Evolutionary conservation across 306 rosid genomes (phyloP).

Genomic region (Clitoria ternatea): DNA sequence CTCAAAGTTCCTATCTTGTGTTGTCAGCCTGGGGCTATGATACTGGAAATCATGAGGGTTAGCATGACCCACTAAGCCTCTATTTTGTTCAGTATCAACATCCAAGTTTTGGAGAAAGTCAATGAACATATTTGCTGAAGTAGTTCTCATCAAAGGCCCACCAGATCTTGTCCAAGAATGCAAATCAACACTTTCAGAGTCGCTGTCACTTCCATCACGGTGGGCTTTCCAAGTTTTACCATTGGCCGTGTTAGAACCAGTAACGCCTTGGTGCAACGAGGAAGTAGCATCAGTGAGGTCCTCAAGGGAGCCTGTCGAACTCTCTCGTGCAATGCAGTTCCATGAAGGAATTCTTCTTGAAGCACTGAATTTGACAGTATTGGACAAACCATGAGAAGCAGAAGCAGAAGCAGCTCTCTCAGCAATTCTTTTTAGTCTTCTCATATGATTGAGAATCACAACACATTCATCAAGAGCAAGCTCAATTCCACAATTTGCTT

Average conservation of each 20-base stretch:
- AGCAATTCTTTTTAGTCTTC: constrained; percentile 69
- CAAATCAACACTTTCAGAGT: constrained; percentile 59
- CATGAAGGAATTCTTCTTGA: constrained; percentile 94
- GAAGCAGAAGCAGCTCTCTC: constrained; percentile 77
- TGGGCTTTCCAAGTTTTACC: constrained; percentile 45
- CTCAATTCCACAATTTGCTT: constrained; percentile 93
- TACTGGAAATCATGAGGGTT: constrained; percentile 34
- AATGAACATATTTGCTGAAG: constrained; percentile 68
- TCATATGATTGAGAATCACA: constrained; percentile 86
- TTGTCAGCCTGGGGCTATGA: constrained; percentile 48
- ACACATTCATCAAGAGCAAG: constrained; percentile 93
- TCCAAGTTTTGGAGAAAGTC: constrained; percentile 82
- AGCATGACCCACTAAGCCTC: constrained; percentile 37
- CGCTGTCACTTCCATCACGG: constrained; percentile 77
- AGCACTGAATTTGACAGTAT: constrained; percentile 56
- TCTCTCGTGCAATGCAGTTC: constrained; percentile 97
- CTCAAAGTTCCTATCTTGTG: constrained; percentile 56
- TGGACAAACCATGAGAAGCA: constrained; percentile 58
- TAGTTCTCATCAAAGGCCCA: constrained; percentile 93
- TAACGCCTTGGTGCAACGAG: constrained; percentile 48
- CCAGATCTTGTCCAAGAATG: constrained; percentile 87
- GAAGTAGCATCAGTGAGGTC: constrained; percentile 56
- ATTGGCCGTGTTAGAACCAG: constrained; percentile 28
- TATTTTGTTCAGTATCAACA: constrained; percentile 50
- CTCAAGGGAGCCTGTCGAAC: constrained; percentile 84